A percentile compares a stretch with the other conserved stretches of the same genome.
phyloP scores from a whole-genome alignment of 768 basidiomycete genomes.

The Macrocybe gigantea region DNA sequence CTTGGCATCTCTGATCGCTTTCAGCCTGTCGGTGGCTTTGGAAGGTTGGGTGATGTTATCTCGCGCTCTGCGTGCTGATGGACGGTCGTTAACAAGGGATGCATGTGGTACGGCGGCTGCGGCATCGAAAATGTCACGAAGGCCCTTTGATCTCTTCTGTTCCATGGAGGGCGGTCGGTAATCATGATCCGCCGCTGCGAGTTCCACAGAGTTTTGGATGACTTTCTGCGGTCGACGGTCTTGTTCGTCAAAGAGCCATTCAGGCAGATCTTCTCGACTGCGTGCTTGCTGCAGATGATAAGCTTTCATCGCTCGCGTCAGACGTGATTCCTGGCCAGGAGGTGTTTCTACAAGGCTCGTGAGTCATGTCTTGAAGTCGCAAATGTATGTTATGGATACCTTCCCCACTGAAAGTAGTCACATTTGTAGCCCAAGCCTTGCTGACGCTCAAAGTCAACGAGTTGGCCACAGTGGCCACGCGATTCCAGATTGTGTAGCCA shows the following conservation, averaged over 20 bases:
- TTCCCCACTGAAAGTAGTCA: slow-evolving; percentile 37
- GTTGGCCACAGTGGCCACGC: slow-evolving; percentile 48
- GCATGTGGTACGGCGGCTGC: neutral
- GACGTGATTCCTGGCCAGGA: slow-evolving; percentile 51
- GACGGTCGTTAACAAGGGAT: neutral
- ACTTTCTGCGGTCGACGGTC: slow-evolving; percentile 34
- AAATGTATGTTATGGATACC: slow-evolving; percentile 17
- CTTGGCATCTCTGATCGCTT: slow-evolving; percentile 45
- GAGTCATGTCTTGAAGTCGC: neutral
- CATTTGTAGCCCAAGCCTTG: slow-evolving; percentile 48
- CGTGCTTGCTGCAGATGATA: slow-evolving; percentile 61
- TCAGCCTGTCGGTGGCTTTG: slow-evolving; percentile 40
- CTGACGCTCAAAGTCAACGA: slow-evolving; percentile 50
- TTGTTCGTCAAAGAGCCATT: slow-evolving; percentile 58
- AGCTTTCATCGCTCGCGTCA: slow-evolving; percentile 61
- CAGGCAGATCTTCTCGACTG: slow-evolving; percentile 50
- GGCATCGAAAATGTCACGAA: slow-evolving; percentile 32
- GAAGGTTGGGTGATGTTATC: slow-evolving; percentile 20
- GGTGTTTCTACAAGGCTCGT: slow-evolving; percentile 32
- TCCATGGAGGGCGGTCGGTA: too few species aligned
- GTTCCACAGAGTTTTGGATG: slow-evolving; percentile 2
- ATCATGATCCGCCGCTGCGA: too few species aligned
- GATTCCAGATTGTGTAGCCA: slow-evolving; percentile 49
- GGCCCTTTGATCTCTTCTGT: slow-evolving; percentile 6
- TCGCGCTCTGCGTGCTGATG: neutral